Conservation (phyloP, 805 yeast species). For the Debaryomyces prosopidis region DNA sequence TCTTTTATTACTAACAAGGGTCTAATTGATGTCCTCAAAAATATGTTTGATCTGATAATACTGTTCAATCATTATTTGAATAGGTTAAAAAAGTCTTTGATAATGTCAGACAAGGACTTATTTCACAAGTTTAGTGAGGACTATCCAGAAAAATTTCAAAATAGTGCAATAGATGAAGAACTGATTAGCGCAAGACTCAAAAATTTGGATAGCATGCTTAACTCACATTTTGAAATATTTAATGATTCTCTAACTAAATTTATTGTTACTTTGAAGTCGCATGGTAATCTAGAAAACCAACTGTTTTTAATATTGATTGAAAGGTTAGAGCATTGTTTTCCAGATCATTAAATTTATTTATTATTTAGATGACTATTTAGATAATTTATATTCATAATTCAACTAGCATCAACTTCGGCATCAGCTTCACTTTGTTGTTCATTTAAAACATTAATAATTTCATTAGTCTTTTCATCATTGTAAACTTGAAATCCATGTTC, state of each 20-base stretch:
- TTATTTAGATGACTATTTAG: slow-evolving; percentile 1
- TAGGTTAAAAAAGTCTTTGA: slow-evolving; percentile 56
- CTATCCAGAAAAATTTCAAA: slow-evolving; percentile 37
- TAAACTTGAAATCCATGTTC: slow-evolving; percentile 86
- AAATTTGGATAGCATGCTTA: slow-evolving; percentile 41
- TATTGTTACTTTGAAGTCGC: slow-evolving; percentile 43
- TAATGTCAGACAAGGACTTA: slow-evolving; percentile 49
- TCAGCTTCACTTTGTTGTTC: slow-evolving; percentile 58
- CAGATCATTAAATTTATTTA: slow-evolving; percentile 14
- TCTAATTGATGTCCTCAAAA: slow-evolving; percentile 47
- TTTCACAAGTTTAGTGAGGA: slow-evolving; percentile 35
- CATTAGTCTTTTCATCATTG: slow-evolving; percentile 77
- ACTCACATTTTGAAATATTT: slow-evolving; percentile 46
- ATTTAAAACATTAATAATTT: slow-evolving; percentile 73
- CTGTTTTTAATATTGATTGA: slow-evolving; percentile 44
- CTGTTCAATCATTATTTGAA: slow-evolving; percentile 49
- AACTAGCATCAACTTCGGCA: slow-evolving; percentile 5
- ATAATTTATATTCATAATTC: slow-evolving; percentile 3
- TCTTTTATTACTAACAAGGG: slow-evolving; percentile 64
- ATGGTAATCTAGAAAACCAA: slow-evolving; percentile 52
- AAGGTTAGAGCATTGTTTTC: slow-evolving; percentile 40
- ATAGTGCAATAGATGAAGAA: slow-evolving; percentile 37
- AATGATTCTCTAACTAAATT: slow-evolving; percentile 46
- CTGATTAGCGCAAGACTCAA: slow-evolving; percentile 41
- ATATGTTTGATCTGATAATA: slow-evolving; percentile 47